Evolutionary conservation across 768 basidiomycete species (phyloP).

Genomic region (Floccularia luteovirens): DNA sequence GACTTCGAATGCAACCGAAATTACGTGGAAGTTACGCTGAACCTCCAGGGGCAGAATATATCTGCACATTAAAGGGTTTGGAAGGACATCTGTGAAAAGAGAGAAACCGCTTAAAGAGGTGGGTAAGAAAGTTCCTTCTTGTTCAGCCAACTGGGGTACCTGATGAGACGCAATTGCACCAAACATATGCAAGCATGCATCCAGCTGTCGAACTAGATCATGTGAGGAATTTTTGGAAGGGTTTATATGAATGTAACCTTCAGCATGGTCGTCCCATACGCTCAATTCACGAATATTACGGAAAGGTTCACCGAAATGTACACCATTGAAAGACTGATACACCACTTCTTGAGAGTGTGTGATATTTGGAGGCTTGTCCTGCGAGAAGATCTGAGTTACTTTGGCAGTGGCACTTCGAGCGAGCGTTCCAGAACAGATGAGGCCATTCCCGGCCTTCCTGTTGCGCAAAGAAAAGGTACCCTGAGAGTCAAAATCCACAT

Average conservation of each 20-base stretch:
- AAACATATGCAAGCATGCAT: slow-evolving; percentile 26
- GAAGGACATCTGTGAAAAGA: slow-evolving; percentile 18
- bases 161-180: slow-evolving; percentile 16
- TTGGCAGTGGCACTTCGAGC: background rate
- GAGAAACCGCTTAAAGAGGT: slow-evolving; percentile 21
- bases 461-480: slow-evolving; percentile 17
- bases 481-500: slow-evolving; percentile 12
- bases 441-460: slow-evolving; percentile 9
- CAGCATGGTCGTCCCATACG: slow-evolving; percentile 22
- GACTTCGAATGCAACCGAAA: slow-evolving; percentile 20
- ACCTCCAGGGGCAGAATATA: slow-evolving; percentile 22
- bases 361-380: background rate
- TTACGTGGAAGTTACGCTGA: slow-evolving; percentile 16
- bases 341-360: slow-evolving; percentile 5
- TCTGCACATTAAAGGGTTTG: slow-evolving; percentile 22
- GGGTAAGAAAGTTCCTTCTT: slow-evolving; percentile 21
- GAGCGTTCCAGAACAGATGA: slow-evolving; percentile 22
- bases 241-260: slow-evolving; percentile 17
- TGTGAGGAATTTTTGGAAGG: slow-evolving; percentile 13
- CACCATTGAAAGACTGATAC: slow-evolving; percentile 22
- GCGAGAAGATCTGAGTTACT: no score
- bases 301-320: slow-evolving; percentile 24
- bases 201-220: slow-evolving; percentile 24
- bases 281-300: slow-evolving; percentile 19
- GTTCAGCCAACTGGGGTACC: slow-evolving; percentile 14